Evolutionary conservation across 805 yeast genomes (phyloP).

Genomic region (Cyberlindnera galapagoensis): DNA sequence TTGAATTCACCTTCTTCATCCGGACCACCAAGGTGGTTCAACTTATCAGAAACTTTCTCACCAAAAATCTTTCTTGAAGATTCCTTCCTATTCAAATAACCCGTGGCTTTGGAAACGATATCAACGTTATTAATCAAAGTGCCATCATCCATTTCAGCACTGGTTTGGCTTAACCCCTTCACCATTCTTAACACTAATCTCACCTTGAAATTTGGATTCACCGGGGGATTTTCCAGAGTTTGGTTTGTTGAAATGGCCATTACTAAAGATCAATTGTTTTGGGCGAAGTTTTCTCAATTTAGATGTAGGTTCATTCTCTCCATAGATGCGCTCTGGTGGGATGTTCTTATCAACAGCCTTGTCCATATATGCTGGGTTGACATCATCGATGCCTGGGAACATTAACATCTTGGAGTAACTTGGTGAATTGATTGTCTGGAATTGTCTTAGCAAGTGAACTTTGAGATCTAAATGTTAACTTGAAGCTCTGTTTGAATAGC

Average conservation of each 20-base stretch:
- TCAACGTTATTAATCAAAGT: conserved; percentile 28
- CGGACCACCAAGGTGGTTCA: conserved; percentile 35
- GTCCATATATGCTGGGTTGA: conserved; percentile 21
- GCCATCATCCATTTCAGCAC: conserved; percentile 36
- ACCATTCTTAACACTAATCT: conserved; percentile 32
- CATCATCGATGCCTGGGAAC: conserved; percentile 20
- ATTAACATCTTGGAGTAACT: conserved; percentile 12
- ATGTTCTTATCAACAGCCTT: conserved; percentile 22
- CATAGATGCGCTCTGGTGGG: conserved; percentile 25
- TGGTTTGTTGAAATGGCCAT: conserved; percentile 42
- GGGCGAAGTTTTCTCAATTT: conserved; percentile 25
- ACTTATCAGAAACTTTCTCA: conserved; percentile 27
- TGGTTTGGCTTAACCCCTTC: conserved; percentile 29
- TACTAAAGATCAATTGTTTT: conserved; percentile 35
- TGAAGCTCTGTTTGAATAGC: too few species aligned
- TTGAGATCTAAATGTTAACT: too few species aligned
- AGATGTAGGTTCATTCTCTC: conserved; percentile 22
- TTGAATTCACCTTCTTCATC: conserved; percentile 38
- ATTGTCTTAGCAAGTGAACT: too few species aligned
- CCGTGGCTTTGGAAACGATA: conserved; percentile 39
- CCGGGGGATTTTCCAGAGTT: conserved; percentile 35
- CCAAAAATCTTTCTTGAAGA: conserved; percentile 35
- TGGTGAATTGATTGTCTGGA: too few species aligned
- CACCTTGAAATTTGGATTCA: conserved; percentile 32
- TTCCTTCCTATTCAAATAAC: conserved; percentile 36